Base-by-base conservation (phyloP, 495 filamentous ascomycete genomes). In the Baudoinia panamericana region DNA sequence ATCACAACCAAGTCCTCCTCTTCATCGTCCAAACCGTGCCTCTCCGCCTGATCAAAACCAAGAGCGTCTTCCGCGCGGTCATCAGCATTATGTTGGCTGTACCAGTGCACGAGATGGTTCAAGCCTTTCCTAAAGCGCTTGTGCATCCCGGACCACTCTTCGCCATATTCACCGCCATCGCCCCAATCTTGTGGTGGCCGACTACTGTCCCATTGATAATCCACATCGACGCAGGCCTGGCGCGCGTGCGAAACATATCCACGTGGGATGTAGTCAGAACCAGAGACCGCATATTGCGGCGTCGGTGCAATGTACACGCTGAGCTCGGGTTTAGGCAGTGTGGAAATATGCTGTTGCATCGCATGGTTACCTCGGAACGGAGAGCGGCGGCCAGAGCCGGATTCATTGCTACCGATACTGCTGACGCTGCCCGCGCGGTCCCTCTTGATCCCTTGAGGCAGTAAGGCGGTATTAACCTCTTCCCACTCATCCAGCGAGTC, bases 101-200 rank as follows among this genome's bases (percentile, higher is more conserved):
- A 95, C 84, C 84, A 94, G 32, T 72, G 62, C 1, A 96, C 62
- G 66, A 96, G 70, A 12, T 70, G 66, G 36, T 78, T 71, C 36
- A 93, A 59, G 1, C 87, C 87, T 44, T 68, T 72, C 23, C 82
- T 70, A 43, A 96, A 90, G 16, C 90, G 71, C 53, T 74, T 78
- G 56, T 96, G 92, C 88, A 99, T 95, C 3, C 69, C 59, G 26
- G 83, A 79, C 90, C 90, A 99, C 61, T 96, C 90, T 54, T 99
- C 90, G 0, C 82, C 85, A 45, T 82, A 81, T 17, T 80, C 72
- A 9, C 86, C 92, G 0, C 90, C 90, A 48, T 82, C 71, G 11
- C 86, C 90, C 79, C 88, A 93, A 20, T 75, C 64, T 18, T 76
- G 68, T 0, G 80, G 74, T 1, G 67, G 65, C 29, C 79, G 71